These are phyloP conservation scores for Corymbia calophylla DNA, from an alignment of 441 rosid genomes.

Conservation along the genomic window DNA sequence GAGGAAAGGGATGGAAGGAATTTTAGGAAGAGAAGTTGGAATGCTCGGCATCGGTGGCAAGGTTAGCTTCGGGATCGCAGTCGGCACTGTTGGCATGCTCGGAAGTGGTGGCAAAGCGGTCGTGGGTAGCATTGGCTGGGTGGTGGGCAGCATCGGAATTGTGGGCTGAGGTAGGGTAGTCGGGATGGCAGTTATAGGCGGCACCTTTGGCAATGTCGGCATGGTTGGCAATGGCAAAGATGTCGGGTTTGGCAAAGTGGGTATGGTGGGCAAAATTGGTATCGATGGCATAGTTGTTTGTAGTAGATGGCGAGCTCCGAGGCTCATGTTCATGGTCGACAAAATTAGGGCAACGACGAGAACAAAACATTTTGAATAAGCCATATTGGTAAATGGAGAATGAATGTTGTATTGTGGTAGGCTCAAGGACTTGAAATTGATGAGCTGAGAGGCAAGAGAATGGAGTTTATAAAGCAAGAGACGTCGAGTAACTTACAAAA, in stretches of 20 bases:
- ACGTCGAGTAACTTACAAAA: not conserved
- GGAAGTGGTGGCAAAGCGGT: not conserved
- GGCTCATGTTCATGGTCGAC: not conserved
- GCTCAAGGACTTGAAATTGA: not conserved
- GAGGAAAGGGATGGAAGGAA: not conserved
- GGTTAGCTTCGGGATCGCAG: not conserved
- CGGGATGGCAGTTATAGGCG: not conserved
- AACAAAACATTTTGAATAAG: fast-evolving
- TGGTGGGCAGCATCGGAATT: not conserved
- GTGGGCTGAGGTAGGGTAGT: not conserved
- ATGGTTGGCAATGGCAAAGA: not conserved
- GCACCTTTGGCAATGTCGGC: not conserved
- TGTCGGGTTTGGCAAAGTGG: not conserved
- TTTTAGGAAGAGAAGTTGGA: not conserved
- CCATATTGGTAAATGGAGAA: not conserved
- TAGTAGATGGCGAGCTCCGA: not conserved
- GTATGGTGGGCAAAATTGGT: not conserved
- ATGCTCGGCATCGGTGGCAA: not conserved
- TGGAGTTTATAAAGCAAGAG: not conserved
- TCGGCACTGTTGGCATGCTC: not conserved
- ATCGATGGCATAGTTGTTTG: not conserved
- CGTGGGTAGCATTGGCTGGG: not conserved
- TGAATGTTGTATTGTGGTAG: not conserved
- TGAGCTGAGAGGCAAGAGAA: not conserved
- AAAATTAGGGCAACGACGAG: not conserved